Evolutionary conservation across 257 asterid species (phyloP).

Genomic region (Nicotiana sylvestris): DNA sequence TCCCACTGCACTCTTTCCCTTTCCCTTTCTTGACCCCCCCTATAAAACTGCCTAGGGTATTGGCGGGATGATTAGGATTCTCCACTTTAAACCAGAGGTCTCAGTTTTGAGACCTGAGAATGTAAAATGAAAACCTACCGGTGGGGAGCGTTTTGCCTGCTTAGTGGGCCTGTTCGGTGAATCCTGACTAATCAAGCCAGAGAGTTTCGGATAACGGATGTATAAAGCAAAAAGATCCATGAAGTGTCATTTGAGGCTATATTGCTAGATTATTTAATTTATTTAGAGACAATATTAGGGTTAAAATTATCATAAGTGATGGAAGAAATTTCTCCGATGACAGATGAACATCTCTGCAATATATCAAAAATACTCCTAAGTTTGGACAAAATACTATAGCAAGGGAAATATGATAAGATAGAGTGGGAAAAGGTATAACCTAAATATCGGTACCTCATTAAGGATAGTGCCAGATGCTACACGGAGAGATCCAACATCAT

Average conservation of each 20-base stretch:
- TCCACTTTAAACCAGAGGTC: too few species aligned
- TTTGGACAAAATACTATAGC: not conserved
- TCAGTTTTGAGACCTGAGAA: too few species aligned
- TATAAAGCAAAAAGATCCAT: too few species aligned
- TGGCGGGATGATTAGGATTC: too few species aligned
- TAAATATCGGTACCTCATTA: conserved; percentile 57
- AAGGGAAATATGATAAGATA: conserved; percentile 3
- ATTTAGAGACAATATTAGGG: not conserved
- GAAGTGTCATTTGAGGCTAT: not conserved
- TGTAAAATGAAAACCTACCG: too few species aligned
- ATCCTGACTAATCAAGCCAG: too few species aligned
- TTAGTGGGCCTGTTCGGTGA: too few species aligned
- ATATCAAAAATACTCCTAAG: not conserved
- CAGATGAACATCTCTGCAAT: not conserved
- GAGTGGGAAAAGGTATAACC: not conserved
- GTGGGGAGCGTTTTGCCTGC: too few species aligned
- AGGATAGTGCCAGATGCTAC: conserved; percentile 94
- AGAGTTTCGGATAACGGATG: too few species aligned
- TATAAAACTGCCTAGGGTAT: too few species aligned
- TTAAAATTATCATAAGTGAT: not conserved
- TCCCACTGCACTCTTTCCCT: too few species aligned
- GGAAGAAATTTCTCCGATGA: not conserved
- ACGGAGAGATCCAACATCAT: conserved; percentile 55
- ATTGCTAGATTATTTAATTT: not conserved
- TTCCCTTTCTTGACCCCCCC: too few species aligned